Conservation (phyloP, 2,329 filamentous ascomycete species). For the Phaeomoniella chlamydospora region DNA sequence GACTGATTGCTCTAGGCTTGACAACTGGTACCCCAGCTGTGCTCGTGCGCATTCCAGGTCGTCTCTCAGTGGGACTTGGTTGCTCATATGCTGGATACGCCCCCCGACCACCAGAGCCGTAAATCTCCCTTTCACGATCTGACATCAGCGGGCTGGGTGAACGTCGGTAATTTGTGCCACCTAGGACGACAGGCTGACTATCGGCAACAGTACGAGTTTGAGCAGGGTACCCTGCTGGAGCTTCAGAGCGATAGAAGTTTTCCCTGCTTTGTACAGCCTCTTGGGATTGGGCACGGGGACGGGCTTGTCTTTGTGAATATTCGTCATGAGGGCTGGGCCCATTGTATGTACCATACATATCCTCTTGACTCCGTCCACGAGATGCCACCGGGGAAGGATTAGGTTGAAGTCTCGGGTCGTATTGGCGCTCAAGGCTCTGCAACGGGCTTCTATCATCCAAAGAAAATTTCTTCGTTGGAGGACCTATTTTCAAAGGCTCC, state of each 20-base stretch:
- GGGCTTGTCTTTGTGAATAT: background rate
- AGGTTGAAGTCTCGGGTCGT: conserved; percentile 4
- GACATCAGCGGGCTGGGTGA: background rate
- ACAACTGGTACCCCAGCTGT: conserved; percentile 15
- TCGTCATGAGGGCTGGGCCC: background rate
- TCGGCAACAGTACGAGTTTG: no score
- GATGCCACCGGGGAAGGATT: background rate
- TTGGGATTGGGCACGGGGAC: background rate
- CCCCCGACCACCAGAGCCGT: background rate
- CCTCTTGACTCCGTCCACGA: conserved; percentile 13
- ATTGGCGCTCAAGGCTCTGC: conserved; percentile 10
- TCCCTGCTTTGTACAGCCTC: background rate
- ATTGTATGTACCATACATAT: background rate
- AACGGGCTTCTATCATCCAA: conserved; percentile 9
- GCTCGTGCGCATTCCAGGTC: background rate
- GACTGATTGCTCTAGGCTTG: conserved; percentile 27
- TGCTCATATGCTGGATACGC: background rate
- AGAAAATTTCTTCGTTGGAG: conserved; percentile 3
- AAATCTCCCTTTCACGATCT: conserved; percentile 1
- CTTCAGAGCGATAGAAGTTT: background rate
- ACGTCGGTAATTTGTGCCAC: background rate
- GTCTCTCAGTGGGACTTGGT: background rate
- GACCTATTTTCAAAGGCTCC: conserved; percentile 11
- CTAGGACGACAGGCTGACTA: conserved; percentile 10
- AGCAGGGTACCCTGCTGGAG: background rate